phyloP scores from a whole-genome alignment of 164 flowering plant genomes.

The Macadamia integrifolia region DNA sequence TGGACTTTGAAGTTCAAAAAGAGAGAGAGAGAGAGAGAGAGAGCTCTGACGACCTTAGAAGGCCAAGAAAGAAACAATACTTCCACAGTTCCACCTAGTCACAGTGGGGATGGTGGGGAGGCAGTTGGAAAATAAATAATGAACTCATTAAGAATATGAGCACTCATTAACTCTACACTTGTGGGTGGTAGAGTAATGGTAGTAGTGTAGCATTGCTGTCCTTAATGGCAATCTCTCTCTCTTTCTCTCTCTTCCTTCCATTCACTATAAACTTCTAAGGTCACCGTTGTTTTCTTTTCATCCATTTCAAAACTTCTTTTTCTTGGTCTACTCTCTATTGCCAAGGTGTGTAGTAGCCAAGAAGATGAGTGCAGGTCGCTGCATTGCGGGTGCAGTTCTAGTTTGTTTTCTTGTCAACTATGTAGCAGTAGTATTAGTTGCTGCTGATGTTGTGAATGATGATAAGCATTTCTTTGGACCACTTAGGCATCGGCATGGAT shows the following conservation, averaged over 20 bases:
- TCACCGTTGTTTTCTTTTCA: too few relatives aligned
- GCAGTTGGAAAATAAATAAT: not conserved
- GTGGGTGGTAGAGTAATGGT: not conserved
- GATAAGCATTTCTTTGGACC: slow-evolving; percentile 2
- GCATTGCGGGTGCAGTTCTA: not conserved
- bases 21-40: too few relatives aligned
- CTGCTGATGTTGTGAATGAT: not conserved
- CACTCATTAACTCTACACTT: not conserved
- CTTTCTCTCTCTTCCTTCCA: not conserved
- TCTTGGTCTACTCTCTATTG: too few relatives aligned
- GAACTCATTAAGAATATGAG: not conserved
- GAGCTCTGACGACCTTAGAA: too few relatives aligned
- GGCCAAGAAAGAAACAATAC: too few relatives aligned
- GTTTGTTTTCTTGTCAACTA: not conserved
- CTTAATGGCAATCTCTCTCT: not conserved
- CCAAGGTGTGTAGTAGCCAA: too few relatives aligned
- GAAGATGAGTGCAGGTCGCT: not conserved
- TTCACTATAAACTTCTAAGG: too few relatives aligned
- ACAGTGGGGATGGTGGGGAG: not conserved
- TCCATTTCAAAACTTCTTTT: too few relatives aligned
- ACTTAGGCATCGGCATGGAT: not conserved
- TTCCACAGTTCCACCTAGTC: too few relatives aligned
- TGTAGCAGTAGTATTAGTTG: not conserved
- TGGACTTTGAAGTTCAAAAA: too few relatives aligned
- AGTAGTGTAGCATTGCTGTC: not conserved